Conservation (phyloP, 2,329 filamentous ascomycete species). For the Botrytis aclada region DNA sequence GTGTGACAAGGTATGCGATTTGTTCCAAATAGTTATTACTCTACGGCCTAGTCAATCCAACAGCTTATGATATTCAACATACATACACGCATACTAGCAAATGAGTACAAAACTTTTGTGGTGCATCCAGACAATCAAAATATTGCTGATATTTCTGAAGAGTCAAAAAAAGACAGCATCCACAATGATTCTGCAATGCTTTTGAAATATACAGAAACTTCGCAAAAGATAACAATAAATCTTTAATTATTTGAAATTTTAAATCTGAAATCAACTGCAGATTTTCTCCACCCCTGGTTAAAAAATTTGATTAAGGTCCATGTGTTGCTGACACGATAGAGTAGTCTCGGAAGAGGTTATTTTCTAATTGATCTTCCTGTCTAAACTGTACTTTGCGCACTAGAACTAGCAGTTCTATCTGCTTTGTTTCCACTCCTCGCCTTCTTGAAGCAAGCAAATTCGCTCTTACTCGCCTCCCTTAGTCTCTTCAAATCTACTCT, state of each 20-base stretch:
- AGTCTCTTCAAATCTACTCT: constrained; percentile 79
- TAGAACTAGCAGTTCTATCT: constrained; percentile 11
- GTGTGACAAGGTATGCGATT: neutral
- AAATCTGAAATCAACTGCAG: neutral
- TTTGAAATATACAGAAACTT: neutral
- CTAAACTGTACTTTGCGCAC: neutral
- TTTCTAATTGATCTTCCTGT: neutral
- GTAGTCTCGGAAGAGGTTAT: neutral
- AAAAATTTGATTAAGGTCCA: neutral
- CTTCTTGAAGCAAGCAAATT: constrained; percentile 83
- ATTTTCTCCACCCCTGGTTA: neutral
- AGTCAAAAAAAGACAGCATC: neutral
- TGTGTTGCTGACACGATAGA: neutral
- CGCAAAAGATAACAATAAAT: neutral
- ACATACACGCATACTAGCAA: neutral
- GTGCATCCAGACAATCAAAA: neutral
- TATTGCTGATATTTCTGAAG: neutral
- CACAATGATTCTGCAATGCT: neutral
- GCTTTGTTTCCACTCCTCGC: constrained; percentile 26
- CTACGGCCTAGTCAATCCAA: neutral
- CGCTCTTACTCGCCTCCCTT: constrained; percentile 75
- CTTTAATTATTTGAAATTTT: neutral
- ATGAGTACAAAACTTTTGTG: neutral
- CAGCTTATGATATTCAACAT: neutral
- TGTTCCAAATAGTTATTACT: neutral